phyloP scores from a whole-genome alignment of 179 eudicot species.

The Vitellaria paradoxa region DNA sequence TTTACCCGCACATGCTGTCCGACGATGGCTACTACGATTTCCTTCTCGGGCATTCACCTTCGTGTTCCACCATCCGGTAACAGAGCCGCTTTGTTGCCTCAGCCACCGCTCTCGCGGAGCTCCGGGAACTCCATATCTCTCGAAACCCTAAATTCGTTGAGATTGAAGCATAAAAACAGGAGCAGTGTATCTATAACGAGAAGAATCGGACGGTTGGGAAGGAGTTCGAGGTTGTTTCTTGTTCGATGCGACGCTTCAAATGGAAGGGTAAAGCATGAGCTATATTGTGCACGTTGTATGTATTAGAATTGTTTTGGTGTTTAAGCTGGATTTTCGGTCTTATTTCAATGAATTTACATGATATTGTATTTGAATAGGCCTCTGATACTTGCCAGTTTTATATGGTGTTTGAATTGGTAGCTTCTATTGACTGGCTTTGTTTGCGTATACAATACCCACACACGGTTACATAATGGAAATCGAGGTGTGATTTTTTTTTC shows the following conservation, averaged over 20 bases:
- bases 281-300: too few relatives aligned
- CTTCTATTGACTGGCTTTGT: too few relatives aligned
- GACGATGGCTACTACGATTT: slow-evolving; percentile 43
- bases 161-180: slow-evolving; percentile 23
- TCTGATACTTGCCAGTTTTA: too few relatives aligned
- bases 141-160: slow-evolving; percentile 17
- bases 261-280: slow-evolving; percentile 46
- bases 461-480: too few relatives aligned
- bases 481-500: too few relatives aligned
- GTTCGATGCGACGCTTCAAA: slow-evolving; percentile 63
- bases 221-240: slow-evolving; percentile 32
- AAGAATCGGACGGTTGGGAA: slow-evolving; percentile 18
- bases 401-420: too few relatives aligned
- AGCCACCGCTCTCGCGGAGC: slow-evolving; percentile 26
- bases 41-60: slow-evolving; percentile 46
- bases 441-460: too few relatives aligned
- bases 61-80: slow-evolving; percentile 22
- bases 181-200: slow-evolving; percentile 25
- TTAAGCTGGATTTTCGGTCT: background rate
- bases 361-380: too few relatives aligned
- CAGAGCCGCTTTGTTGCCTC: slow-evolving; percentile 31
- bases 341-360: background rate
- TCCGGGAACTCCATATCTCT: slow-evolving; percentile 24
- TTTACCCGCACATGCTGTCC: background rate
- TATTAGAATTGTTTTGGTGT: background rate